phyloP scores from a whole-genome alignment of 805 yeast species.

The Saccharomycopsis selenospora region DNA sequence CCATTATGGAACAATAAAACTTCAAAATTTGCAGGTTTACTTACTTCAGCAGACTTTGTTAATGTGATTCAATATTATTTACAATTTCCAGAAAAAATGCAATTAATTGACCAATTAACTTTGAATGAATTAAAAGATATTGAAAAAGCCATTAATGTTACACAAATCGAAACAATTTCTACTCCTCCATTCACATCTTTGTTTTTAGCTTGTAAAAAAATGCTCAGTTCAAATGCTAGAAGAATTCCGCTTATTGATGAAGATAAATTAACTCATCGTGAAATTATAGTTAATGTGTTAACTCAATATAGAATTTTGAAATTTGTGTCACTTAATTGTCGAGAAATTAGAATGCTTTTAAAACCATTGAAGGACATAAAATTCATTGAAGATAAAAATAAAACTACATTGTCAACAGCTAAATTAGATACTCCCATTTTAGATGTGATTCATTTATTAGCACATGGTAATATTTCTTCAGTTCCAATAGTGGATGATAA shows the following conservation, averaged over 20 bases:
- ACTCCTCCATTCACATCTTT: slow-evolving; percentile 87
- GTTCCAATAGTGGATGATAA: slow-evolving; percentile 85
- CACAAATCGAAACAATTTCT: slow-evolving; percentile 75
- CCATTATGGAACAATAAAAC: slow-evolving; percentile 93
- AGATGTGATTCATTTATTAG: slow-evolving; percentile 79
- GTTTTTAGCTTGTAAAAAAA: slow-evolving; percentile 87
- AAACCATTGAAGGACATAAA: slow-evolving; percentile 67
- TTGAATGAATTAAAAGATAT: slow-evolving; percentile 80
- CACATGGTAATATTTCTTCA: slow-evolving; percentile 77
- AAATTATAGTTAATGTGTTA: slow-evolving; percentile 88
- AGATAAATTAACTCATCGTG: slow-evolving; percentile 87
- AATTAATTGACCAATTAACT: slow-evolving; percentile 77
- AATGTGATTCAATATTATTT: slow-evolving; percentile 93
- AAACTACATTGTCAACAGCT: slow-evolving; percentile 58
- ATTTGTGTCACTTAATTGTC: slow-evolving; percentile 92
- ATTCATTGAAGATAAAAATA: slow-evolving; percentile 46
- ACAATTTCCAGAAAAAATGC: slow-evolving; percentile 81
- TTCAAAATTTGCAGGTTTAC: slow-evolving; percentile 86
- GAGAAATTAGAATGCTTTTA: slow-evolving; percentile 78
- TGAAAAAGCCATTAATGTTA: slow-evolving; percentile 80
- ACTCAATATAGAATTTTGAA: slow-evolving; percentile 95
- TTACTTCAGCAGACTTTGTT: slow-evolving; percentile 88
- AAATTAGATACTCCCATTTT: slow-evolving; percentile 88
- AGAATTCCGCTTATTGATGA: slow-evolving; percentile 92
- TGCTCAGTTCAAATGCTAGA: slow-evolving; percentile 83